These are phyloP conservation scores for Solanum hybrid DNA, from an alignment of 305 asterid genomes.

Conservation along the genomic window DNA sequence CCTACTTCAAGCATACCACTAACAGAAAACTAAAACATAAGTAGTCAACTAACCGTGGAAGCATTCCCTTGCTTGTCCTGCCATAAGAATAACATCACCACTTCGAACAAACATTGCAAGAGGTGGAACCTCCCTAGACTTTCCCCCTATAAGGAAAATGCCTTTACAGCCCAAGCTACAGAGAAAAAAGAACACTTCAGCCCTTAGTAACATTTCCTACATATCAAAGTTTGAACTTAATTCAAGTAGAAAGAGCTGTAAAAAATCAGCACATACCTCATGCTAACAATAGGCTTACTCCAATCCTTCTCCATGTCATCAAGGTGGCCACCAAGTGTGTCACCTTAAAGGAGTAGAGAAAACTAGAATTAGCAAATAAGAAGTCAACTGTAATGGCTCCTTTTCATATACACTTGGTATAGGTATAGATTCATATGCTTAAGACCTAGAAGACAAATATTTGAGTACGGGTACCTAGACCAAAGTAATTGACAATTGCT, in stretches of 20 bases:
- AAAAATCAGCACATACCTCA: conserved; percentile 42
- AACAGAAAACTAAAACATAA: neutral
- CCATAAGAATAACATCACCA: conserved; percentile 89
- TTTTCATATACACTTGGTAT: neutral
- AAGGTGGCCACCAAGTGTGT: conserved; percentile 95
- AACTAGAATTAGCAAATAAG: neutral
- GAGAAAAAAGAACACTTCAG: neutral
- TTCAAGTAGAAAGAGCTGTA: conserved; percentile 1
- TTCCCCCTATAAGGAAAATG: conserved; percentile 90
- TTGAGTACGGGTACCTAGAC: conserved; percentile 40
- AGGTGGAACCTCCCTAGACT: conserved; percentile 68
- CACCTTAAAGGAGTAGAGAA: conserved; percentile 42
- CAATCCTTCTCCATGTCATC: conserved; percentile 99
- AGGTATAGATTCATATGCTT: neutral
- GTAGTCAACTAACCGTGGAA: conserved; percentile 58
- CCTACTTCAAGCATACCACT: neutral
- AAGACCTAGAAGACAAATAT: neutral
- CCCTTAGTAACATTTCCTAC: neutral
- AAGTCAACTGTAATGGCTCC: neutral
- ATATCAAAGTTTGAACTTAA: neutral
- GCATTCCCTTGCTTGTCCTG: conserved; percentile 92
- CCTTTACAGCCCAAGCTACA: conserved; percentile 93
- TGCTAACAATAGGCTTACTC: conserved; percentile 97
- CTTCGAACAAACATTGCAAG: conserved; percentile 83
- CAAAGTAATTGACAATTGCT: conserved; percentile 92